Percentiles rank a stretch among this genome's conserved stretches.
These are phyloP conservation scores for Zygoascus hellenicus DNA, from an alignment of 1,139 yeast genomes.

Conservation along the genomic window DNA sequence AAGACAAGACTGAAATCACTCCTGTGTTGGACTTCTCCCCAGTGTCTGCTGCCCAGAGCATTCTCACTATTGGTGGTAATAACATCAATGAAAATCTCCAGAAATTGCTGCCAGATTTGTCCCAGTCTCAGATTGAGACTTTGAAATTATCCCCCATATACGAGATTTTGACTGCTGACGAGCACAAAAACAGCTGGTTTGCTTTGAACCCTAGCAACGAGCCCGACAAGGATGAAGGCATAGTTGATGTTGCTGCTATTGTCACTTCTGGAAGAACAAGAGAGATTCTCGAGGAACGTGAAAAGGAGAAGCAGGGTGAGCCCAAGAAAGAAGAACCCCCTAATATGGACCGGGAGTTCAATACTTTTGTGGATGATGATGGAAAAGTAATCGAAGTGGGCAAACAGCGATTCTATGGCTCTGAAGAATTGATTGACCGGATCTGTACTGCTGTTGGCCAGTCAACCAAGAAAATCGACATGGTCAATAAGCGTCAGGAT, in stretches of 20 bases:
- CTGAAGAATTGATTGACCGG: slow-evolving; percentile 49
- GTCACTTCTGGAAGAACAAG: slow-evolving; percentile 72
- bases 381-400: slow-evolving; percentile 62
- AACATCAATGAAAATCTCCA: slow-evolving; percentile 51
- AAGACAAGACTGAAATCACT: slow-evolving; percentile 64
- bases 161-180: slow-evolving; percentile 64
- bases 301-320: slow-evolving; percentile 40
- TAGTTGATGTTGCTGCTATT: slow-evolving; percentile 83
- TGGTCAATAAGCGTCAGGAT: slow-evolving; percentile 68
- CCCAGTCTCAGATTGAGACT: slow-evolving; percentile 57
- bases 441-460: slow-evolving; percentile 53
- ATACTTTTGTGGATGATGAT: slow-evolving; percentile 55
- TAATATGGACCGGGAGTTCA: slow-evolving; percentile 45
- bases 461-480: slow-evolving; percentile 53
- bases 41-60: slow-evolving; percentile 48
- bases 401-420: slow-evolving; percentile 80
- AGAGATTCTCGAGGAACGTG: slow-evolving; percentile 57
- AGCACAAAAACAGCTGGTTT: slow-evolving; percentile 54
- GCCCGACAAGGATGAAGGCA: slow-evolving; percentile 51
- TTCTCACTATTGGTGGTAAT: slow-evolving; percentile 56
- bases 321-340: slow-evolving; percentile 37
- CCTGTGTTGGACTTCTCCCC: slow-evolving; percentile 71
- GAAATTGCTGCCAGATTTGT: slow-evolving; percentile 53
- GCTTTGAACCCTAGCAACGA: slow-evolving; percentile 44
- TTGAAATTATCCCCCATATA: slow-evolving; percentile 70